Evolutionary conservation across 83 land plant species (phyloP).

Genomic region (Diphasiastrum complanatum): DNA sequence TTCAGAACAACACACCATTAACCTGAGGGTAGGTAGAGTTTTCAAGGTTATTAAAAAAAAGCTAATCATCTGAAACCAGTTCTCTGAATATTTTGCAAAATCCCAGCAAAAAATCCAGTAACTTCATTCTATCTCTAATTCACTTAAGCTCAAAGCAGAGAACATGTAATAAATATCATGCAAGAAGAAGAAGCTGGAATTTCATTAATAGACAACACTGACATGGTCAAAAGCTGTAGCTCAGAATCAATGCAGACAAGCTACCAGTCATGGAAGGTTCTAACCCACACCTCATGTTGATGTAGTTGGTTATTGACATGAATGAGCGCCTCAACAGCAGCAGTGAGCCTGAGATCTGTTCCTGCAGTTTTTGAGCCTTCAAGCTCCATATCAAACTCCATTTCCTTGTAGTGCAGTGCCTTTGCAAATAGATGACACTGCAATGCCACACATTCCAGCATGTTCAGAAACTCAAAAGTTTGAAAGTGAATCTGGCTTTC

Average conservation of each 20-base stretch:
- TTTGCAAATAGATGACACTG: slow-evolving; percentile 99
- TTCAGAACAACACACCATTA: no score
- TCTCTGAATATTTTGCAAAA: no score
- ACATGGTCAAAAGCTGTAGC: not conserved
- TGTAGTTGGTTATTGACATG: slow-evolving; percentile 97
- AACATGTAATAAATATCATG: no score
- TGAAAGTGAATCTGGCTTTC: no score
- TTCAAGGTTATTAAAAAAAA: no score
- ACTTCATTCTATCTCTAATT: no score
- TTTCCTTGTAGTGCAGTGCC: slow-evolving; percentile 98
- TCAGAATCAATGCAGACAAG: not conserved
- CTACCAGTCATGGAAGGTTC: not conserved
- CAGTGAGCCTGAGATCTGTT: slow-evolving; percentile 11
- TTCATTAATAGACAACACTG: not conserved
- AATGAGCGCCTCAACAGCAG: slow-evolving; percentile 96
- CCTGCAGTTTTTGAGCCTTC: slow-evolving; percentile 37
- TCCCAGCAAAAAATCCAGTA: no score
- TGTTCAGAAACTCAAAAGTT: no score
- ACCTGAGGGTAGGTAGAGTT: no score
- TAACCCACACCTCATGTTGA: slow-evolving; percentile 82
- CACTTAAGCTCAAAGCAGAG: no score
- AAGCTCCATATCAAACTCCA: slow-evolving; percentile 93
- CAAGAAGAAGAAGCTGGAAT: no score
- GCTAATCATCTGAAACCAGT: no score
- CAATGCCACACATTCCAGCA: not conserved